These are phyloP conservation scores for Gnomoniopsis sp. DNA, from an alignment of 2,329 filamentous ascomycete species.

Conservation along the genomic window DNA sequence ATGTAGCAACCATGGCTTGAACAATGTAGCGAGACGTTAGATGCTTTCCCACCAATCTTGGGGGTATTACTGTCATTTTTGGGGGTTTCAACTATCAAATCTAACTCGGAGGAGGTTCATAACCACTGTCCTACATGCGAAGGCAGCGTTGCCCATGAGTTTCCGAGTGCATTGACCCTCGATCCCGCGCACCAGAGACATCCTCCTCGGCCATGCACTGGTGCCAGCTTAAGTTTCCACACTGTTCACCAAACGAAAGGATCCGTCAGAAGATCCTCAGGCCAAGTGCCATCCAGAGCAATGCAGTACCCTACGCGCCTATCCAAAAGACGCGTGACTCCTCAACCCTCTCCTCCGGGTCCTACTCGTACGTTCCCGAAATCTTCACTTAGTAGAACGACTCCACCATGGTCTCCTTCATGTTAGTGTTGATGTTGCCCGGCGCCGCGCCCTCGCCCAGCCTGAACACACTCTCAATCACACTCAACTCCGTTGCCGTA, in stretches of 20 bases:
- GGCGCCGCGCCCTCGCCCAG: conserved; percentile 83
- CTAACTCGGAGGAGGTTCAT: background rate
- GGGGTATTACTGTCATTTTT: too few relatives aligned
- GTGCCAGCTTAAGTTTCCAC: background rate
- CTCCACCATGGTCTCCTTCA: conserved; percentile 99
- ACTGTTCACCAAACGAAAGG: too few relatives aligned
- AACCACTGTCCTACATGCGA: background rate
- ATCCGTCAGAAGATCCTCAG: too few relatives aligned
- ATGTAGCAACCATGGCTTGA: too few relatives aligned
- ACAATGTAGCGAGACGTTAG: too few relatives aligned
- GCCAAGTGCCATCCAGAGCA: background rate
- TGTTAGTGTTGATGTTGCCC: conserved; percentile 72
- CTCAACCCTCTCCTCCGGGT: background rate
- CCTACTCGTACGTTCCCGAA: background rate
- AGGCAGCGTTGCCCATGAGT: background rate
- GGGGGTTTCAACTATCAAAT: too few relatives aligned
- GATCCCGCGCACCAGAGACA: too few relatives aligned
- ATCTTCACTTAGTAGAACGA: conserved; percentile 76
- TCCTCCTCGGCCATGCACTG: background rate
- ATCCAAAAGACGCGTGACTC: background rate
- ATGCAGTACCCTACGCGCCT: background rate
- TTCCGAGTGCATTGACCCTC: background rate
- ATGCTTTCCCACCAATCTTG: too few relatives aligned
- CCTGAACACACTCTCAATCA: conserved; percentile 94
- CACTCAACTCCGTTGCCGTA: conserved; percentile 94